These are phyloP conservation scores for Mycena rebaudengoi DNA, from an alignment of 768 basidiomycete genomes.

Conservation along the genomic window DNA sequence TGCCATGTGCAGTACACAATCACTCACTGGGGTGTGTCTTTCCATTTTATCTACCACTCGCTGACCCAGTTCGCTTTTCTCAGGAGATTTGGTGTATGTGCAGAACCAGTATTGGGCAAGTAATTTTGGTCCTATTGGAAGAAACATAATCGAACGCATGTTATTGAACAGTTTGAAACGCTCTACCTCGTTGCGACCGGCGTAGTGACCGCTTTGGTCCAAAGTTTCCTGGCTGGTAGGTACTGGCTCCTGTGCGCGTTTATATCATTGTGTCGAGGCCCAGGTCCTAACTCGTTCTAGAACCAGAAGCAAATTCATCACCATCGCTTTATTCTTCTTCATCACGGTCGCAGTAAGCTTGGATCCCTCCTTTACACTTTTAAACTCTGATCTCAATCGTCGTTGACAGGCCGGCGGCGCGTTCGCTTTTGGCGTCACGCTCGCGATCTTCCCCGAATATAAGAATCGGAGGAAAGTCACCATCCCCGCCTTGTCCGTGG, in stretches of 20 bases:
- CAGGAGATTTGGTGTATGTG: slow-evolving; percentile 3
- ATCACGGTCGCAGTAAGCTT: slow-evolving; percentile 2
- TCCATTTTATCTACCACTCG: not conserved
- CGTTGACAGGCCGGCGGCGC: slow-evolving; percentile 4
- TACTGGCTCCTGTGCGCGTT: slow-evolving; percentile 4
- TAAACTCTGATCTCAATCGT: not conserved
- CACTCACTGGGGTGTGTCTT: slow-evolving; percentile 12
- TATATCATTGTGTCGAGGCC: not conserved
- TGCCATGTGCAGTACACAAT: slow-evolving; percentile 10
- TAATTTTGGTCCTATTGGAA: not conserved
- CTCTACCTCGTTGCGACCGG: slow-evolving; percentile 10
- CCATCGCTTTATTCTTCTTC: not conserved
- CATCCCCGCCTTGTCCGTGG: not conserved
- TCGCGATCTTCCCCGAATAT: slow-evolving; percentile 5
- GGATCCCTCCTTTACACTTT: not conserved
- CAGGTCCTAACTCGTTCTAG: not conserved
- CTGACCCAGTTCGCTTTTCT: not conserved
- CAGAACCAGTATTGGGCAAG: slow-evolving; percentile 9
- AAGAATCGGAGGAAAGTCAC: not conserved
- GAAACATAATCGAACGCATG: slow-evolving; percentile 1
- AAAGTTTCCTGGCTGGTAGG: not conserved
- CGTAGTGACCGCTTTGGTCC: slow-evolving; percentile 2
- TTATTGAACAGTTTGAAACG: not conserved
- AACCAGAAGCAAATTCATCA: not conserved
- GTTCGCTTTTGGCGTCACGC: not conserved